Conservation (phyloP, 306 rosid species). For the Medicago truncatula region MtrunA17r5.0-ANR NC_053048.1:46000501-46001000, state of each 20-base stretch:
- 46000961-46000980: constrained; percentile 63
- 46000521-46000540: constrained; percentile 84
- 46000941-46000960: constrained; percentile 61
- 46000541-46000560: constrained; percentile 77
- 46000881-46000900: constrained; percentile 67
- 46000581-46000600: constrained; percentile 64
- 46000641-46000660: constrained; percentile 69
- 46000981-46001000: constrained; percentile 77
- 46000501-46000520: constrained; percentile 94
- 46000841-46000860: constrained; percentile 81
- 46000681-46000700: constrained; percentile 68
- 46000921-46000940: constrained; percentile 70
- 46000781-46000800: constrained; percentile 60
- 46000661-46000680: constrained; percentile 73
- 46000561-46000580: constrained; percentile 75
- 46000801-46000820: constrained; percentile 67
- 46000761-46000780: constrained; percentile 65
- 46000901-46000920: constrained; percentile 69
- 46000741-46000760: constrained; percentile 60
- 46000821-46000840: constrained; percentile 64
- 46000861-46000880: constrained; percentile 68
- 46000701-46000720: constrained; percentile 65
- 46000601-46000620: constrained; percentile 62
- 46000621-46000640: constrained; percentile 89
- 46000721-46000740: constrained; percentile 90